Percentiles rank a stretch among this genome's conserved stretches.
Conservation (phyloP, 2,329 filamentous ascomycete species). For the Lasiodiplodia citricola region DNA sequence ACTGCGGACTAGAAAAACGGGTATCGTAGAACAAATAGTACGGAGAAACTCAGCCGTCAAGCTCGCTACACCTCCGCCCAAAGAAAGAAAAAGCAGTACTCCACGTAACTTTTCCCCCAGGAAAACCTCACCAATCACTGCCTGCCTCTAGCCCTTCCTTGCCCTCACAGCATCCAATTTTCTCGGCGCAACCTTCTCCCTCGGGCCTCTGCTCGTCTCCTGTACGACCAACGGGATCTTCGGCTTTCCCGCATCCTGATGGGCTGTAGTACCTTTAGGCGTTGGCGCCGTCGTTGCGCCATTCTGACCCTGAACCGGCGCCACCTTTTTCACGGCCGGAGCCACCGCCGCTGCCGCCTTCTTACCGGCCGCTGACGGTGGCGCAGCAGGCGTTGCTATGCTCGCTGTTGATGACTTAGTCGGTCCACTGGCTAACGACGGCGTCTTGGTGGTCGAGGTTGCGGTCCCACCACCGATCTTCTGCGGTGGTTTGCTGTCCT, state of each 20-base stretch:
- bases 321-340: background rate
- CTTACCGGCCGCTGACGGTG: background rate
- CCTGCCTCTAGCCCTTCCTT: background rate
- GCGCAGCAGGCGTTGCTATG: background rate
- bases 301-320: background rate
- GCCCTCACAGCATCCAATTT: slow-evolving; percentile 7
- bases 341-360: background rate
- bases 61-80: background rate
- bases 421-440: background rate
- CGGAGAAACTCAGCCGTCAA: background rate
- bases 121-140: background rate
- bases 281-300: background rate
- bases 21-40: background rate
- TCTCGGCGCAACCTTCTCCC: slow-evolving; percentile 15
- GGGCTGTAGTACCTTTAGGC: background rate
- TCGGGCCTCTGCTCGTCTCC: slow-evolving; percentile 20
- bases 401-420: background rate
- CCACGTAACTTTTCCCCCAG: background rate
- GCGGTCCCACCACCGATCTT: background rate
- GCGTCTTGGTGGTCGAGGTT: background rate
- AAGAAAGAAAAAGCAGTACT: background rate
- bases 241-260: background rate
- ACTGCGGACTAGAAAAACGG: background rate
- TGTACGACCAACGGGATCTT: slow-evolving; percentile 14
- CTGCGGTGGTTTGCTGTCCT: background rate